Evolutionary conservation across 345 rosid genomes (phyloP).

Genomic region (Rhodamnia argentea): DNA sequence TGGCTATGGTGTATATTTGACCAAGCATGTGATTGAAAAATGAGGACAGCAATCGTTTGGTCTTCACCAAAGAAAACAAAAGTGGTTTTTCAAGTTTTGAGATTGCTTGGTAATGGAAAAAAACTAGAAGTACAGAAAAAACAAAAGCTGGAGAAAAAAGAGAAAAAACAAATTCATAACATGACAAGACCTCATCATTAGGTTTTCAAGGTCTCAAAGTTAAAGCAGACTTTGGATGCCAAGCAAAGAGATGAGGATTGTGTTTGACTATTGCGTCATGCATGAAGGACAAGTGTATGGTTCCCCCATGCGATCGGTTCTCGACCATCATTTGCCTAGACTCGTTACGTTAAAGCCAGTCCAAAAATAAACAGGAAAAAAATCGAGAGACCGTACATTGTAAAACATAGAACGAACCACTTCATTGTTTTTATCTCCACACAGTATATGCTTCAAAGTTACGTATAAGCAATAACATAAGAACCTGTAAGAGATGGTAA

Average conservation of each 20-base stretch:
- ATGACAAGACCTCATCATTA: neutral
- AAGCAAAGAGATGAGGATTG: neutral
- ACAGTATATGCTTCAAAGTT: neutral
- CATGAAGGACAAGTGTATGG: neutral
- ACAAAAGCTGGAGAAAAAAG: neutral
- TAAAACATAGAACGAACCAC: neutral
- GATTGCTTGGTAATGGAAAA: neutral
- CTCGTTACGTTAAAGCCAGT: neutral
- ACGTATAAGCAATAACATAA: neutral
- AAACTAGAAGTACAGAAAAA: neutral
- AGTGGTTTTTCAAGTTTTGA: neutral
- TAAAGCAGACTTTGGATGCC: neutral
- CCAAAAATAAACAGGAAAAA: neutral
- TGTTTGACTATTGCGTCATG: neutral
- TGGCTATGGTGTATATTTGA: neutral
- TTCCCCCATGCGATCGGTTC: neutral
- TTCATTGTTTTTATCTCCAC: neutral
- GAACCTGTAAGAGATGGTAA: conserved; percentile 68
- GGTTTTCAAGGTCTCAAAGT: neutral
- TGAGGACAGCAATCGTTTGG: neutral
- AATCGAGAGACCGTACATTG: neutral
- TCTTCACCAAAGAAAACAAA: neutral
- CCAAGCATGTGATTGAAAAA: neutral
- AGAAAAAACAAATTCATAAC: neutral
- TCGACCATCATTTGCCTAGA: neutral